These are phyloP conservation scores for Codiaeum variegatum DNA, from an alignment of 441 rosid species.

Conservation along the genomic window DNA sequence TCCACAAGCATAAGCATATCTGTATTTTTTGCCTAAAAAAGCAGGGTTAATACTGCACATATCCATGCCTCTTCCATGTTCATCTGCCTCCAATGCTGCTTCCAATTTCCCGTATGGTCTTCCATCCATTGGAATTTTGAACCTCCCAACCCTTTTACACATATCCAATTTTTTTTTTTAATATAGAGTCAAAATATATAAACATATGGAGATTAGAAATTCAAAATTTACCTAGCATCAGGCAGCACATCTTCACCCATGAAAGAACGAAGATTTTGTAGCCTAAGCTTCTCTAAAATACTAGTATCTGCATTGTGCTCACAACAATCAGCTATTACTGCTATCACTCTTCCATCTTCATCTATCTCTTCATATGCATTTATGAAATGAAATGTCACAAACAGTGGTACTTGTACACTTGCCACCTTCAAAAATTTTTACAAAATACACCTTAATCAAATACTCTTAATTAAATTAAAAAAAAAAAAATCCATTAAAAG, in stretches of 20 bases:
- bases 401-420: conserved; percentile 89
- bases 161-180: no score
- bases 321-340: conserved; percentile 80
- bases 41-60: conserved; percentile 93
- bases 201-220: no score
- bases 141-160: conserved; percentile 69
- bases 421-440: conserved; percentile 46
- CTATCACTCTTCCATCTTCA: conserved; percentile 67
- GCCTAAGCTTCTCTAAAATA: conserved; percentile 68
- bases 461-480: no score
- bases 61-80: conserved; percentile 94
- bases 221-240: conserved; percentile 54
- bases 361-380: conserved; percentile 87
- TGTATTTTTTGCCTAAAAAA: conserved; percentile 58
- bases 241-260: conserved; percentile 66
- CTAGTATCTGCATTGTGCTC: conserved; percentile 79
- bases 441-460: not conserved
- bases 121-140: conserved; percentile 79
- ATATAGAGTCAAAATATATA: no score
- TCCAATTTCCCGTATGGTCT: conserved; percentile 64
- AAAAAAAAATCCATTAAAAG: not conserved
- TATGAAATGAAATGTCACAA: conserved; percentile 85
- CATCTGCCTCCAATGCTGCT: conserved; percentile 77
- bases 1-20: conserved; percentile 91
- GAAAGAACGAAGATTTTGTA: conserved; percentile 65